A percentile compares a stretch with the other conserved stretches of the same genome.
These are phyloP conservation scores for Pleurotus citrinopileatus DNA, from an alignment of 768 basidiomycete genomes.

Conservation along the genomic window DNA sequence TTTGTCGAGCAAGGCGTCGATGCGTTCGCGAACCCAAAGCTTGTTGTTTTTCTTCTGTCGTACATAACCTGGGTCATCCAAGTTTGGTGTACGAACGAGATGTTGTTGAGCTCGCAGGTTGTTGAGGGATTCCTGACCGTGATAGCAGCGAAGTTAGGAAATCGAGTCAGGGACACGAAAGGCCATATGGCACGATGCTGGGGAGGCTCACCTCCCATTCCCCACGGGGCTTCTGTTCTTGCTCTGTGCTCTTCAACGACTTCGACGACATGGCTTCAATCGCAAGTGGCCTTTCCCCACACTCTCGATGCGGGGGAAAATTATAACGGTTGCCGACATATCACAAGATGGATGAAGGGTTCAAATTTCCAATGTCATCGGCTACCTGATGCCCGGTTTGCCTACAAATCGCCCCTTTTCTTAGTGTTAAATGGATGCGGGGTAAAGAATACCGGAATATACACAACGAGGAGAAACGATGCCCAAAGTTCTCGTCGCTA, in stretches of 20 bases:
- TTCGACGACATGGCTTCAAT: neutral
- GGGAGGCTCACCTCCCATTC: slow-evolving; percentile 10
- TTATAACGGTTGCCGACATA: slow-evolving; percentile 7
- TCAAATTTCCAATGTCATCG: neutral
- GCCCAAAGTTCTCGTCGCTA: slow-evolving; percentile 73
- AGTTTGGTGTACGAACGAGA: slow-evolving; percentile 29
- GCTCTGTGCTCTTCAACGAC: neutral
- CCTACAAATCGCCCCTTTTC: neutral
- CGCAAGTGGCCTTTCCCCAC: neutral
- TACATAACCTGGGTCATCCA: slow-evolving; percentile 34
- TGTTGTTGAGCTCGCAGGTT: slow-evolving; percentile 28
- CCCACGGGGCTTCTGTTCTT: slow-evolving; percentile 1
- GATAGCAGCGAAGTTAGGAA: neutral
- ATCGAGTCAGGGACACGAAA: neutral
- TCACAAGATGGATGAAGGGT: neutral
- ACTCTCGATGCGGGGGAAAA: slow-evolving; percentile 3
- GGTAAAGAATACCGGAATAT: neutral
- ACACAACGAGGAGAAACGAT: slow-evolving; percentile 18
- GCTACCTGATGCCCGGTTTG: neutral
- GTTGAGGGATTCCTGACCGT: slow-evolving; percentile 25
- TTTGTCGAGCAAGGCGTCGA: slow-evolving; percentile 28
- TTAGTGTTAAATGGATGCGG: neutral
- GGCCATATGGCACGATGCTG: neutral
- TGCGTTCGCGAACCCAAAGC: slow-evolving; percentile 39
- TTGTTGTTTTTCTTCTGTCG: slow-evolving; percentile 36